phyloP scores from a whole-genome alignment of 345 rosid species.

The Mercurialis annua region DNA sequence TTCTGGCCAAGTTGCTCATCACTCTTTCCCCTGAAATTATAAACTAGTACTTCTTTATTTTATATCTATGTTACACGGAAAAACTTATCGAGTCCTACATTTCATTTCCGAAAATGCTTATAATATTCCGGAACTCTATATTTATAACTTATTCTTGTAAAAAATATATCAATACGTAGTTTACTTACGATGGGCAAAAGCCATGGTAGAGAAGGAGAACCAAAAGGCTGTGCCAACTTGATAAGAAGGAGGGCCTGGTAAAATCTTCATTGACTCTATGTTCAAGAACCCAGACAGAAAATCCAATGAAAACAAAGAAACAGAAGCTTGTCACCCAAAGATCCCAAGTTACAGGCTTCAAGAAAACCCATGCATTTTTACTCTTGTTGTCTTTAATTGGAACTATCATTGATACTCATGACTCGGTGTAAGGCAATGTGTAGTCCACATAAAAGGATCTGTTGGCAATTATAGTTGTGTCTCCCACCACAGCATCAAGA shows the following conservation, averaged over 20 bases:
- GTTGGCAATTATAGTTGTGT: slow-evolving; percentile 15
- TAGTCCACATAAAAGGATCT: slow-evolving; percentile 22
- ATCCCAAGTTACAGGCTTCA: slow-evolving; percentile 19
- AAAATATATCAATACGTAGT: neutral
- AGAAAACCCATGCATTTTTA: slow-evolving; percentile 20
- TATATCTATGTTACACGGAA: neutral
- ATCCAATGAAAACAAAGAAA: slow-evolving; percentile 22
- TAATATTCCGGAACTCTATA: too few species aligned
- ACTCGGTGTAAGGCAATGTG: slow-evolving; percentile 27
- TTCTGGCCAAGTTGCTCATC: slow-evolving; percentile 37
- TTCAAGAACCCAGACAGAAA: slow-evolving; percentile 54
- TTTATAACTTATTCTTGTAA: too few species aligned
- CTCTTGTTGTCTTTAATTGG: neutral
- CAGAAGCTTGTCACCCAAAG: slow-evolving; percentile 20
- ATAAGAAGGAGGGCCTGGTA: slow-evolving; percentile 35
- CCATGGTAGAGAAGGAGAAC: slow-evolving; percentile 24
- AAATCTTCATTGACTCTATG: slow-evolving; percentile 34
- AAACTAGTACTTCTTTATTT: neutral
- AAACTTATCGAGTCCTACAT: too few species aligned
- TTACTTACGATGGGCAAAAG: slow-evolving; percentile 17
- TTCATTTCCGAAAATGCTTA: neutral
- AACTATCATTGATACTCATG: slow-evolving; percentile 25
- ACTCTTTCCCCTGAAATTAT: slow-evolving; percentile 41
- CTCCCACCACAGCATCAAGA: slow-evolving; percentile 29
- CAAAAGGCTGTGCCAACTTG: slow-evolving; percentile 13